Conservation (phyloP, 139 green algal species). For the Monoraphidium neglectum region DNA sequence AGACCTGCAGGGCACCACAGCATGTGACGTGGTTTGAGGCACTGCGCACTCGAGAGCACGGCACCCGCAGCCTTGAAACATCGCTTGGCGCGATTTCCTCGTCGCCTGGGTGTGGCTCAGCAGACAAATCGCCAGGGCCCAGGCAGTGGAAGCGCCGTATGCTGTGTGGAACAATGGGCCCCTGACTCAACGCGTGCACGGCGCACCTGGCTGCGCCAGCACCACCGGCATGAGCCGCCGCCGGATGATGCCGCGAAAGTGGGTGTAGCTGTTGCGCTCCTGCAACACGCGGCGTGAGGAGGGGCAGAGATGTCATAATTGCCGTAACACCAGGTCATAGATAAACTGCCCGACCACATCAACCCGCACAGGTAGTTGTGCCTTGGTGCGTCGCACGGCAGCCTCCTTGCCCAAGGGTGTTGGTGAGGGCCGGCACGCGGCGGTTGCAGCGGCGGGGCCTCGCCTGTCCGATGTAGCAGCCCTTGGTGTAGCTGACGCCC, state of each 20-base stretch:
- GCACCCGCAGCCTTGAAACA: not conserved
- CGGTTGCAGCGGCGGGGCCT: no score
- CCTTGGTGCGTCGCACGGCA: no score
- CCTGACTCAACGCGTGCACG: no score
- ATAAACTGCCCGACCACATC: no score
- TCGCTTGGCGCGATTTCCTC: not conserved
- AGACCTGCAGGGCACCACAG: not conserved
- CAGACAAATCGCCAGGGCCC: not conserved
- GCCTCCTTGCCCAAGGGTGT: no score
- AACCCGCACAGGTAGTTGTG: no score
- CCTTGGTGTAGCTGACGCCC: slow-evolving; percentile 92
- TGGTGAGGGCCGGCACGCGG: no score
- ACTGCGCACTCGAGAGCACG: not conserved
- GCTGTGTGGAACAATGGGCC: no score
- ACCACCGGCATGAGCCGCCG: slow-evolving; percentile 82
- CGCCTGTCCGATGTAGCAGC: slow-evolving; percentile 98
- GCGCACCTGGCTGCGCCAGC: slow-evolving; percentile 3
- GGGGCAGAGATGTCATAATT: slow-evolving; percentile 63
- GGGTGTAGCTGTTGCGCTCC: slow-evolving; percentile 59
- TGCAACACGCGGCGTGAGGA: not conserved
- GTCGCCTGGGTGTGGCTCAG: not conserved
- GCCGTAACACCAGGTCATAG: no score
- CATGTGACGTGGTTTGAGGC: not conserved
- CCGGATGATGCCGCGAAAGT: slow-evolving; percentile 77
- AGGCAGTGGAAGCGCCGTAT: no score